phyloP scores from a whole-genome alignment of 2,329 filamentous ascomycete genomes.

The Samsoniella hepiali region DNA sequence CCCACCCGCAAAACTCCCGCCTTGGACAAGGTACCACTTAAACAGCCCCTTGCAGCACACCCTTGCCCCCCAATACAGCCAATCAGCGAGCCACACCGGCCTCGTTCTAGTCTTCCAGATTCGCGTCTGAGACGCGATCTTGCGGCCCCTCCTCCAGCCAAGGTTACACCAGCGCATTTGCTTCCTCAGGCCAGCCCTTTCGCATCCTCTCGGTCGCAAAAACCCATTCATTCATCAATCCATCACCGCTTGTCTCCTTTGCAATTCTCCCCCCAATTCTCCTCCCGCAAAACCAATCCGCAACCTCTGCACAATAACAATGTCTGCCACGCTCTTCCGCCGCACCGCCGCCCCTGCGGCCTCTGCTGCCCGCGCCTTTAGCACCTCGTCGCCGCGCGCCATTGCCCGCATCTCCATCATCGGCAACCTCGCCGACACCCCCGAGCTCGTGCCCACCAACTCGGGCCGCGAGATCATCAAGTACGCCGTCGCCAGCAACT shows the following conservation, averaged over 20 bases:
- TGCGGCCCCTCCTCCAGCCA: not conserved
- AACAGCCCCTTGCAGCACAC: not conserved
- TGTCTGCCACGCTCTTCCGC: slow-evolving; percentile 52
- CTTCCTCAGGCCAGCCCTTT: slow-evolving; percentile 3
- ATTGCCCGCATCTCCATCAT: slow-evolving; percentile 82
- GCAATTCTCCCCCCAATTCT: not conserved
- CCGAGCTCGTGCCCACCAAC: slow-evolving; percentile 69
- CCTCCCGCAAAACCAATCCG: slow-evolving; percentile 1
- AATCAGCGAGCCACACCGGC: not conserved
- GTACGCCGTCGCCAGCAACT: slow-evolving; percentile 71
- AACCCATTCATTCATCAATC: not conserved
- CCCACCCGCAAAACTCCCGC: not conserved
- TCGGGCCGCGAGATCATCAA: slow-evolving; percentile 71
- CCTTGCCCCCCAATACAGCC: not conserved
- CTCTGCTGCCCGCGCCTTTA: slow-evolving; percentile 66
- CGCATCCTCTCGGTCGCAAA: not conserved
- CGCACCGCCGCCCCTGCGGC: slow-evolving; percentile 47
- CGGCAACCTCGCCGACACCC: slow-evolving; percentile 76
- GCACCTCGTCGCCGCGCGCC: slow-evolving; percentile 60
- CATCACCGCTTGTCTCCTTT: slow-evolving; percentile 1
- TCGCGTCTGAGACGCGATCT: slow-evolving; percentile 14
- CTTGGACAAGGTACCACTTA: slow-evolving; percentile 4
- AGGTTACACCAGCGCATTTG: not conserved
- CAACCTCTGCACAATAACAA: slow-evolving; percentile 22
- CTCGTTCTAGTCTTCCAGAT: not conserved